A percentile compares a stretch with the other conserved stretches of the same genome.
Conservation (phyloP, 1,139 yeast species). For the Sugiyamaella xylanicola region DNA sequence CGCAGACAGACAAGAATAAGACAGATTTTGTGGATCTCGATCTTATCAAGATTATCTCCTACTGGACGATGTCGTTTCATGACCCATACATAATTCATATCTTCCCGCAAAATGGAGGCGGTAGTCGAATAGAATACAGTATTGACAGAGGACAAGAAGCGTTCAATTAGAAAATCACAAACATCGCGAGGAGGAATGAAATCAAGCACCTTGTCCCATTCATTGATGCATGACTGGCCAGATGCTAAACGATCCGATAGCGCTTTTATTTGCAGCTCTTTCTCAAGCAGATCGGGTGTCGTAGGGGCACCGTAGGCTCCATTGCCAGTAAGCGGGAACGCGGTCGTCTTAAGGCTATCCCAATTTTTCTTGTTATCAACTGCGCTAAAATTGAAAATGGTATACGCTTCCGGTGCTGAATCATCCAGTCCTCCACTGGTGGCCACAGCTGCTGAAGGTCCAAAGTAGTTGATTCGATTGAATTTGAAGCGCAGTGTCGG, state of each 20-base stretch:
- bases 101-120: slow-evolving; percentile 23
- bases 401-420: slow-evolving; percentile 20
- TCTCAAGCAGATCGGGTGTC: slow-evolving; percentile 3
- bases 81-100: slow-evolving; percentile 26
- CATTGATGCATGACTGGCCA: slow-evolving; percentile 4
- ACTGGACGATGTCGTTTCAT: slow-evolving; percentile 20
- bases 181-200: slow-evolving; percentile 28
- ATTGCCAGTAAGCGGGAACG: neutral
- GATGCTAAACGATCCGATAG: slow-evolving; percentile 15
- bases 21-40: slow-evolving; percentile 29
- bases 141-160: slow-evolving; percentile 26
- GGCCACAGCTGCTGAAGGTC: slow-evolving; percentile 20
- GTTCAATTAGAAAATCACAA: slow-evolving; percentile 23
- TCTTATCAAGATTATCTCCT: slow-evolving; percentile 22
- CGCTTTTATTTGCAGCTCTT: slow-evolving; percentile 15
- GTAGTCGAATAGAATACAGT: slow-evolving; percentile 25
- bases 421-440: slow-evolving; percentile 21
- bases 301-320: slow-evolving; percentile 9
- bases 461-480: slow-evolving; percentile 22
- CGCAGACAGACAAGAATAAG: slow-evolving; percentile 26
- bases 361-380: slow-evolving; percentile 16
- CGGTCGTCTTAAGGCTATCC: slow-evolving; percentile 11
- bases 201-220: slow-evolving; percentile 27
- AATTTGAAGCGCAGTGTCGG: slow-evolving; percentile 21
- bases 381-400: slow-evolving; percentile 20